These are phyloP conservation scores for Mychonastes homosphaera DNA, from an alignment of 139 green algal species.

Conservation along the genomic window DNA sequence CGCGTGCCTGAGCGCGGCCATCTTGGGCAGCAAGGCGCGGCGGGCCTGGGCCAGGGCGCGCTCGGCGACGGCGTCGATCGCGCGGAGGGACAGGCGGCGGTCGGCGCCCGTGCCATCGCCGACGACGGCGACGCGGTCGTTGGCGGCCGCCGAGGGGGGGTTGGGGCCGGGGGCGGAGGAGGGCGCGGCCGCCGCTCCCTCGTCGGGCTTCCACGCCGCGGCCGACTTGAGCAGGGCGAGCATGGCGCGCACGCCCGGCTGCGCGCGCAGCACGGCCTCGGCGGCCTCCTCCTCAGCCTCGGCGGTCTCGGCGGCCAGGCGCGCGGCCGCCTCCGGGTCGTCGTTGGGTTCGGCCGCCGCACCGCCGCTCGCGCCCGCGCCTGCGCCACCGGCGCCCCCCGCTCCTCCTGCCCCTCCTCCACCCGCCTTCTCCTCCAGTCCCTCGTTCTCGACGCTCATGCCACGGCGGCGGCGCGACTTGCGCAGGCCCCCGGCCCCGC, in stretches of 20 bases:
- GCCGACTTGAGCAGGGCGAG: background rate
- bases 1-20: too few relatives aligned
- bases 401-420: background rate
- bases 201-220: background rate
- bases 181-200: background rate
- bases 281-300: background rate
- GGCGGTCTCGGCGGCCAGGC: too few relatives aligned
- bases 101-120: too few relatives aligned
- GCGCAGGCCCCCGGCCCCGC: background rate
- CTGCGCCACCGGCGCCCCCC: background rate
- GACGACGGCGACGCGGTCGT: too few relatives aligned
- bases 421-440: constrained; percentile 3
- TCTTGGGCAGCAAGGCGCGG: too few relatives aligned
- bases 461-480: background rate
- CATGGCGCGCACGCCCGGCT: background rate
- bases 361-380: background rate
- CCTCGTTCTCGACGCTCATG: too few relatives aligned
- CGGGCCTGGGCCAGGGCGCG: too few relatives aligned
- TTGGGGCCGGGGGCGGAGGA: too few relatives aligned
- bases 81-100: too few relatives aligned
- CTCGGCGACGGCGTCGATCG: too few relatives aligned
- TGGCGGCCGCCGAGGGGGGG: too few relatives aligned
- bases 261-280: background rate
- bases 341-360: background rate
- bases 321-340: background rate